Evolutionary conservation across 257 asterid genomes (phyloP).

Genomic region (Solanum infundibuliforme): DNA sequence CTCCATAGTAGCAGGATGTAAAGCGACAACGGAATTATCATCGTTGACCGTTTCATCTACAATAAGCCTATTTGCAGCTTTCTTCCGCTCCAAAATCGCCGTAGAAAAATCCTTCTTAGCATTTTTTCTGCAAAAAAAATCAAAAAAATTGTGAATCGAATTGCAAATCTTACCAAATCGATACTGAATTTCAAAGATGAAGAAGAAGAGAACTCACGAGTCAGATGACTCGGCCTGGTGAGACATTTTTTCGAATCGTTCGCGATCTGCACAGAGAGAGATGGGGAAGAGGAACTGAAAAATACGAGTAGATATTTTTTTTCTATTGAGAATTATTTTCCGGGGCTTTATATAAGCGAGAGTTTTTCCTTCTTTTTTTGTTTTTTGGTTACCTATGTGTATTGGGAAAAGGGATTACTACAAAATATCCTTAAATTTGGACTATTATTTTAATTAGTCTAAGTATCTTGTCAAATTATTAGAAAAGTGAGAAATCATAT

Average conservation of each 20-base stretch:
- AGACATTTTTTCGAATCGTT: constrained; percentile 26
- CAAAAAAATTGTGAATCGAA: neutral
- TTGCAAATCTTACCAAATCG: neutral
- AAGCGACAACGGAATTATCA: constrained; percentile 65
- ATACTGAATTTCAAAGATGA: neutral
- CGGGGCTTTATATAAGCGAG: neutral
- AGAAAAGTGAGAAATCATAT: too few species aligned
- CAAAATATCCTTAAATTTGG: neutral
- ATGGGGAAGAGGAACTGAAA: neutral
- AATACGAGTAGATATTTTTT: neutral
- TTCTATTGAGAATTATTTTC: neutral
- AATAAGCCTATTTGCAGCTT: constrained; percentile 65
- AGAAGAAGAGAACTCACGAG: constrained; percentile 32
- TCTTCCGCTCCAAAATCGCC: constrained; percentile 85
- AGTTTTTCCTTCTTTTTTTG: neutral
- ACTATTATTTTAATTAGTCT: neutral
- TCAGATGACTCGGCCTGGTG: constrained; percentile 71
- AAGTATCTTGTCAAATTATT: too few species aligned
- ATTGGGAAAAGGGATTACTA: neutral
- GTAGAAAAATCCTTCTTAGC: constrained; percentile 70
- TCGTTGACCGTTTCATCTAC: constrained; percentile 88
- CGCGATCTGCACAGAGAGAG: neutral
- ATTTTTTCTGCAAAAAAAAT: constrained; percentile 30
- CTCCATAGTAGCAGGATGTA: constrained; percentile 78
- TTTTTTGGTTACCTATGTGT: neutral